Evolutionary conservation across 352 stramenopile species (phyloP).

Genomic region (Phytopythium helicoides): DNA sequence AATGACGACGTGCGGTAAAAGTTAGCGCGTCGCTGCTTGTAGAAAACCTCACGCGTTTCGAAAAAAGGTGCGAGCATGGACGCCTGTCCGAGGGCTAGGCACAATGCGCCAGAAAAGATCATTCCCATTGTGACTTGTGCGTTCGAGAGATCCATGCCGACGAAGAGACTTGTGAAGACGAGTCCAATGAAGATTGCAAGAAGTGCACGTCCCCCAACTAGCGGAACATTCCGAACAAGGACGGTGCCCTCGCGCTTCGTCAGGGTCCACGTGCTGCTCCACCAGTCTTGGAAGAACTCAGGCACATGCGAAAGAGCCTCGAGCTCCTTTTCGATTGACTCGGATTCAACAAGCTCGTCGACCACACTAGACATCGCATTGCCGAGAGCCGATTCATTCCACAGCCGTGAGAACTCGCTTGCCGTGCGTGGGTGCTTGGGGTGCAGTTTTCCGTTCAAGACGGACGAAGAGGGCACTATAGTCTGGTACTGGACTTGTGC

Average conservation of each 20-base stretch:
- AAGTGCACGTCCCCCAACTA: constrained; percentile 30
- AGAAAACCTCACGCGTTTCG: constrained; percentile 56
- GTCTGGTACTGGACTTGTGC: constrained; percentile 36
- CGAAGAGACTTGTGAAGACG: constrained; percentile 41
- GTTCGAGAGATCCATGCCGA: constrained; percentile 30
- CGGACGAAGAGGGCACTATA: background rate
- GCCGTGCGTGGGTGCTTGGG: constrained; percentile 13
- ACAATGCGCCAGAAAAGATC: constrained; percentile 80
- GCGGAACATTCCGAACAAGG: constrained; percentile 31
- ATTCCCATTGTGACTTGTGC: constrained; percentile 60
- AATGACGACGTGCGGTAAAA: constrained; percentile 66
- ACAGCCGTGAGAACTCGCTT: constrained; percentile 27
- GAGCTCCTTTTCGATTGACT: constrained; percentile 35
- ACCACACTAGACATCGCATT: constrained; percentile 14
- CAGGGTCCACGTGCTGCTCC: constrained; percentile 23
- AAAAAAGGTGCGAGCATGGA: constrained; percentile 75
- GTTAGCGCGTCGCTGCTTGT: constrained; percentile 30
- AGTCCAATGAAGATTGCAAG: constrained; percentile 42
- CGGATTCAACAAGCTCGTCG: constrained; percentile 11
- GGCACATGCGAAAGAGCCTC: constrained; percentile 72
- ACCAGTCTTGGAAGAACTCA: constrained; percentile 31
- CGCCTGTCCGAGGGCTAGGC: constrained; percentile 64
- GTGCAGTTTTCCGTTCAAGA: background rate
- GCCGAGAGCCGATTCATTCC: constrained; percentile 18
- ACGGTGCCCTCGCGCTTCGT: constrained; percentile 54